Base-by-base conservation (phyloP, 2,329 filamentous ascomycete genomes). In the Alternaria metachromatica region DNA sequence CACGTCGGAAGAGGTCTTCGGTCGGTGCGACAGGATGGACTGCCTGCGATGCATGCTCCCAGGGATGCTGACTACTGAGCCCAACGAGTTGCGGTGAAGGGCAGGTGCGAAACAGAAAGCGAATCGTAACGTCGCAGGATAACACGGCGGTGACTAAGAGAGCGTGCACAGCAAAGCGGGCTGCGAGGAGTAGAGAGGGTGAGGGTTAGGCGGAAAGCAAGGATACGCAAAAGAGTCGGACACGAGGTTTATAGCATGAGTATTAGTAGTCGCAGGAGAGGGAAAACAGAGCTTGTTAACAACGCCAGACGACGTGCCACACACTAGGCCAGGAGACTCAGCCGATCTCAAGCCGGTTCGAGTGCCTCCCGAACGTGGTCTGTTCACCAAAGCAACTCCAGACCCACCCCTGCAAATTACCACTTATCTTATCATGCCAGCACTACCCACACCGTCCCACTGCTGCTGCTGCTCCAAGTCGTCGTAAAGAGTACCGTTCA, bases 1-100 rank as follows among this genome's bases (percentile, higher is more conserved):
- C 68, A 80, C 79, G 71, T 83, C 80, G 70, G 86, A 83, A 53
- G 77, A 79, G 20, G 78, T 80, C 69, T 79, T 80, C 49, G 78
- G 78, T 45, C 78, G 76, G 68, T 78, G 78, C 58, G 77, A 71
- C 68, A 80, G 75, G 63, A 76, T 71, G 25, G 77, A 78, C 50
- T 73, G 66, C 58, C 72, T 74, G 71, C 75, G 78, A 74, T 79
- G 72, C 74, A 78, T 79, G 49, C 49, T 68, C 71, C 67, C 67
- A 71, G 67, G 64, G 73, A 68, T 65, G 71, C 68, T 67, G 65
- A 55, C 55, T 59, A 58, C 50, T 28, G 25, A 54, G 57, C 54
- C 37, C 41, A 28, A 50, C 30, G 58, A 58, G 58, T 25, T 62
- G 53, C 54, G 58, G 60, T 58, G 58, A 46, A 46, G 55, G 50